Evolutionary conservation across 208 protist species (phyloP).

Genomic region (Acanthamoeba culbertsoni): DNA sequence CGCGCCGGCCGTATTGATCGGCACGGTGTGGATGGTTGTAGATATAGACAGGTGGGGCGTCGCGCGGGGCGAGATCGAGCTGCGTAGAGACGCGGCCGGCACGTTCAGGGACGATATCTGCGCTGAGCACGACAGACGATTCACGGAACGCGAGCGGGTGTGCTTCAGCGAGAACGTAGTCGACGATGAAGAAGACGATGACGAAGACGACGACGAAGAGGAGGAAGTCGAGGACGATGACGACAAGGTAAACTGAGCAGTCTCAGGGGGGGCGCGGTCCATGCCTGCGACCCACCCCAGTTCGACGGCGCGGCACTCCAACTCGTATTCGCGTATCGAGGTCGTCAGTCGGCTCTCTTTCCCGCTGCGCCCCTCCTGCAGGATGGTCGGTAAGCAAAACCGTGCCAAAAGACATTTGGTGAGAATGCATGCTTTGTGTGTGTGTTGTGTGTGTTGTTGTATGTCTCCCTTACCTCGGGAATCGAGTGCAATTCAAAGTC

Average conservation of each 20-base stretch:
- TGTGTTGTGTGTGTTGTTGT: neutral
- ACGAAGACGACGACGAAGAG: neutral
- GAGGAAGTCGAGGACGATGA: neutral
- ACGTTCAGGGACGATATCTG: neutral
- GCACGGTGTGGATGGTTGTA: neutral
- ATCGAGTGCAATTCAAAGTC: too few relatives aligned
- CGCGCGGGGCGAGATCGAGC: neutral
- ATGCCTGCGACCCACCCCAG: neutral
- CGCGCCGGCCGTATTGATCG: neutral
- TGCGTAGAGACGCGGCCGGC: neutral
- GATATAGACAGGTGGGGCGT: neutral
- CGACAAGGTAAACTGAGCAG: neutral
- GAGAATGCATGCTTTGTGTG: neutral
- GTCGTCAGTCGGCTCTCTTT: neutral
- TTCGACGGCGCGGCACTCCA: neutral
- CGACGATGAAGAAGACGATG: neutral
- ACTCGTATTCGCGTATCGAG: neutral
- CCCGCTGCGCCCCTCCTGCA: neutral
- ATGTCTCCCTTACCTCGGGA: too few relatives aligned
- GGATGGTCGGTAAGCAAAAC: too few relatives aligned
- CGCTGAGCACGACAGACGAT: neutral
- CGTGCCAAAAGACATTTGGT: neutral
- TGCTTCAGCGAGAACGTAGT: neutral
- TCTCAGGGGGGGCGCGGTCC: neutral
- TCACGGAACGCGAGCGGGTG: neutral